A percentile compares a stretch with the other conserved stretches of the same genome.
Evolutionary conservation across 176 grass and related monocot species (phyloP).

Genomic region (Carex scoparia): DNA sequence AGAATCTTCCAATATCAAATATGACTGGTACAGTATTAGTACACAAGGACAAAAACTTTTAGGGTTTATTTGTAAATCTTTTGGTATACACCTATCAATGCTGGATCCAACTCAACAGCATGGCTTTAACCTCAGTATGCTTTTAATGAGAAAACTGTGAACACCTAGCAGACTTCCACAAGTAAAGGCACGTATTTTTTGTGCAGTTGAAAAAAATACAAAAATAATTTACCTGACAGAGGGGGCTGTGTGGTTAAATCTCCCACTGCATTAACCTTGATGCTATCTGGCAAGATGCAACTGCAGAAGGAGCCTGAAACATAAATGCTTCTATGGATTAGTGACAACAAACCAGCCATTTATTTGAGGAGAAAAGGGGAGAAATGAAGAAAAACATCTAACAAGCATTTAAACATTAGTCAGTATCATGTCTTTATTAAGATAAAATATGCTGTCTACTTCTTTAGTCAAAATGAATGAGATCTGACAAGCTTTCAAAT

Average conservation of each 20-base stretch:
- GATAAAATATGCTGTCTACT: neutral
- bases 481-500: neutral
- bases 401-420: neutral
- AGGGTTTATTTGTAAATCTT: neutral
- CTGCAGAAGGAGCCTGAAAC: slow-evolving; percentile 75
- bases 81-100: neutral
- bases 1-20: neutral
- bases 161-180: neutral
- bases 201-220: neutral
- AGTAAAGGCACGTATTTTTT: neutral
- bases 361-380: neutral
- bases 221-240: slow-evolving; percentile 50
- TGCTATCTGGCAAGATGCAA: slow-evolving; percentile 73
- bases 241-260: slow-evolving; percentile 38
- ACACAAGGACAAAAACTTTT: neutral
- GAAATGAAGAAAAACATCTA: neutral
- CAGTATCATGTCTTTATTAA: neutral
- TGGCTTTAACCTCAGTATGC: neutral
- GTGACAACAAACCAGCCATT: neutral
- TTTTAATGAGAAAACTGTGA: neutral
- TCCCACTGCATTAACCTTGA: slow-evolving; percentile 58
- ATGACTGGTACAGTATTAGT: neutral
- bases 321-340: slow-evolving; percentile 10
- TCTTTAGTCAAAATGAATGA: neutral
- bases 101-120: neutral